Evolutionary conservation across 163 green algal species (phyloP).

Genomic region (Volvox carteri): DNA sequence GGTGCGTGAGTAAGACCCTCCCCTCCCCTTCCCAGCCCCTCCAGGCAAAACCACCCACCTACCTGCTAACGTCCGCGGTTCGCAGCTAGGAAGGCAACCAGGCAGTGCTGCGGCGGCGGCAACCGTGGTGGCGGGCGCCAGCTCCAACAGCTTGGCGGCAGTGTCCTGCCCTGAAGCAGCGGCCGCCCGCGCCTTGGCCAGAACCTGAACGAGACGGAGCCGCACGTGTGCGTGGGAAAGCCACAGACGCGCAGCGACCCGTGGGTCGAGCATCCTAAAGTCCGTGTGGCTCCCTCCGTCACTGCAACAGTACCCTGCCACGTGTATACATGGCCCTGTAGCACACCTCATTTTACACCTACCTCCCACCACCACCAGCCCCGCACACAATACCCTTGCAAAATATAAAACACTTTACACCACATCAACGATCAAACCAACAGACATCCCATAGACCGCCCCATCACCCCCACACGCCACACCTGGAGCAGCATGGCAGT

Average conservation of each 20-base stretch:
- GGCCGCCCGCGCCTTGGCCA: not conserved
- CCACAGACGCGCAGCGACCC: no score
- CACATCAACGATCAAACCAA: no score
- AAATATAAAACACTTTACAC: no score
- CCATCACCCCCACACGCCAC: not conserved
- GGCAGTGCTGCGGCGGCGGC: not conserved
- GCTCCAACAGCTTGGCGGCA: constrained; percentile 5
- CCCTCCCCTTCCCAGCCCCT: no score
- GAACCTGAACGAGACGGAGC: not conserved
- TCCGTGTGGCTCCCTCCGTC: no score
- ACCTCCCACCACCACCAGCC: not conserved
- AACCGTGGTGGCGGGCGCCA: not conserved
- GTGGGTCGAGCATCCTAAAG: no score
- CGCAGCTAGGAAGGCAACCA: not conserved
- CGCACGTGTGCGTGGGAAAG: not conserved
- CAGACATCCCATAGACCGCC: not conserved
- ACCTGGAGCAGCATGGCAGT: constrained; percentile 12
- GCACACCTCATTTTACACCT: no score
- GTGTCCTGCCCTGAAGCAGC: not conserved
- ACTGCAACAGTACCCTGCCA: no score
- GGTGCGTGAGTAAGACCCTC: not conserved
- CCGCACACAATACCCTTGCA: no score
- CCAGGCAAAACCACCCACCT: no score
- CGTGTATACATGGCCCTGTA: no score
- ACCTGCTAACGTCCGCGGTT: constrained; percentile 12